Evolutionary conservation across 1,284 basidiomycete species (phyloP).

Genomic region (Phlebopus sp.): DNA sequence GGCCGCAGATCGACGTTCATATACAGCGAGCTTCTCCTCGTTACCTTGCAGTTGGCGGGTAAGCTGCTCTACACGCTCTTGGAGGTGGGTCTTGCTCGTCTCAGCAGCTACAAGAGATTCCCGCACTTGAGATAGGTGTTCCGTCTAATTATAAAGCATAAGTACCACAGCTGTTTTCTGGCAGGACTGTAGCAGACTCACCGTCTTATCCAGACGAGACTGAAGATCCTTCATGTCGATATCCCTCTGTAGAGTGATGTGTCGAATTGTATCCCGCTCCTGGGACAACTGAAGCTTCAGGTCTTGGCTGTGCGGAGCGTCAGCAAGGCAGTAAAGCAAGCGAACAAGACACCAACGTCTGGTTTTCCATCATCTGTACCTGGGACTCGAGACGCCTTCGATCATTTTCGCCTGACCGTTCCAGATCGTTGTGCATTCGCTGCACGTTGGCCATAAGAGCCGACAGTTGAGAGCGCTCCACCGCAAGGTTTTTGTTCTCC

Average conservation of each 20-base stretch:
- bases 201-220: conserved; percentile 67
- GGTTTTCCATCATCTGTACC: conserved; percentile 73
- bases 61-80: conserved; percentile 74
- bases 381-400: conserved; percentile 77
- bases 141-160: conserved; percentile 39
- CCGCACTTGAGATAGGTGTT: conserved; percentile 68
- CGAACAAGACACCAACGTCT: conserved; percentile 52
- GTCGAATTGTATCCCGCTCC: conserved; percentile 77
- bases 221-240: conserved; percentile 79
- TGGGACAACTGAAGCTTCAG: conserved; percentile 71
- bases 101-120: conserved; percentile 75
- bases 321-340: conserved; percentile 1
- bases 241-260: conserved; percentile 74
- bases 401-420: conserved; percentile 79
- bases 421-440: conserved; percentile 85
- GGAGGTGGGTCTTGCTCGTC: conserved; percentile 78
- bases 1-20: conserved; percentile 63
- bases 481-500: conserved; percentile 77
- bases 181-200: conserved; percentile 38
- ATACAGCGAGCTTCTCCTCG: conserved; percentile 82
- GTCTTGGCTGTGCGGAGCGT: conserved; percentile 55
- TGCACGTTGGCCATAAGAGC: conserved; percentile 87
- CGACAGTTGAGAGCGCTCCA: conserved; percentile 81
- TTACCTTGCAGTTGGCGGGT: conserved; percentile 70
- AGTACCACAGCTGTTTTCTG: conserved; percentile 1